These are phyloP conservation scores for Coprinellus micaceus DNA, from an alignment of 768 basidiomycete species.

Conservation along the genomic window DNA sequence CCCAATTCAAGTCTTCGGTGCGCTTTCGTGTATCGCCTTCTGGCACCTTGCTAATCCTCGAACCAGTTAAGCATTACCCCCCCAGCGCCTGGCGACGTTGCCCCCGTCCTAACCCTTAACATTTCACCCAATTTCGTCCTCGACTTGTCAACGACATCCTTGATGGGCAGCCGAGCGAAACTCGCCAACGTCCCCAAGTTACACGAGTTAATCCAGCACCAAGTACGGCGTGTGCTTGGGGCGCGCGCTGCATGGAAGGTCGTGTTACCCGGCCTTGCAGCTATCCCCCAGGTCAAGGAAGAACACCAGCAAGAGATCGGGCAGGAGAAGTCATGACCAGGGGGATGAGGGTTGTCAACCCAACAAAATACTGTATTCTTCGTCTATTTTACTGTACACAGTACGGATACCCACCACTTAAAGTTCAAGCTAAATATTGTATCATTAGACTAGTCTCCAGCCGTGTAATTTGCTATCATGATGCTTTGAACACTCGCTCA, in stretches of 20 bases:
- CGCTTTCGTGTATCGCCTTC: slow-evolving; percentile 22
- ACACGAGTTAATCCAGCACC: slow-evolving; percentile 88
- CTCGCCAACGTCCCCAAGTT: slow-evolving; percentile 96
- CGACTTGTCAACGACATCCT: slow-evolving; percentile 81
- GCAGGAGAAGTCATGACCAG: slow-evolving; percentile 21
- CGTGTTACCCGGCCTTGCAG: slow-evolving; percentile 60
- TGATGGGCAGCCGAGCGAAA: slow-evolving; percentile 96
- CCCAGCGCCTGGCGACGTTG: slow-evolving; percentile 47
- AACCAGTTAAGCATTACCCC: slow-evolving; percentile 60
- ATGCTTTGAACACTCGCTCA: no score
- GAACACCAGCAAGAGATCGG: no score
- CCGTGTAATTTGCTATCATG: slow-evolving; percentile 2
- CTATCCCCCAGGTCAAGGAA: slow-evolving; percentile 27
- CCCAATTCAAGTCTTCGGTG: slow-evolving; percentile 67
- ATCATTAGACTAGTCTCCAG: not conserved
- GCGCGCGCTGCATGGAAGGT: slow-evolving; percentile 63
- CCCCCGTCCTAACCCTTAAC: slow-evolving; percentile 65
- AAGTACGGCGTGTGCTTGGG: slow-evolving; percentile 66
- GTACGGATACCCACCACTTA: slow-evolving; percentile 1
- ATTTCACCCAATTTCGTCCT: slow-evolving; percentile 86
- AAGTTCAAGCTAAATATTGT: not conserved
- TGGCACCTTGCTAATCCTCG: not conserved
- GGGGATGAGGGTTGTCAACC: no score
- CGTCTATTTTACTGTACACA: not conserved
- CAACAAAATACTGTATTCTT: not conserved